Evolutionary conservation across 2,329 filamentous ascomycete species (phyloP), one percentile per base, ranked within the genome.

Genomic region (Sclerotinia subarctica): DNA sequence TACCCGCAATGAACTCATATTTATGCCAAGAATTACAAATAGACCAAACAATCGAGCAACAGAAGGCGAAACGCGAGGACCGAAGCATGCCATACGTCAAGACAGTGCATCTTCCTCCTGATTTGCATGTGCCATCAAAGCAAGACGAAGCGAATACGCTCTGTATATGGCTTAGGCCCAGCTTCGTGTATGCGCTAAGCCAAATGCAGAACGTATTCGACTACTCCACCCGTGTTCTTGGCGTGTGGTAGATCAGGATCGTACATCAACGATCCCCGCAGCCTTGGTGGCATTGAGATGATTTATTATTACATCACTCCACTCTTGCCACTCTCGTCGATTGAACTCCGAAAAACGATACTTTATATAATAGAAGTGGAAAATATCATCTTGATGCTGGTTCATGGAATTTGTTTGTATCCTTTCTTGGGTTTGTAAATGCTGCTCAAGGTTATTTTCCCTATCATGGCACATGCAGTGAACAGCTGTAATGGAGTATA

Each of bases 71-170:
- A 38, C 29, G 46, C 46, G 29, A 38, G 29, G 52, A 54, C 26
- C 26, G 52, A 29, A 54, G 32, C 19, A 53, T 53, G 26, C 17
- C 11, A 13, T 42, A 42, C 38, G 38, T 42, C 38, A 42, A 15
- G 38, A 15, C 11, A 42, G 15, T 42, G 38, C 59, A 35, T 35
- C 5, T 47, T 42, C 19, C 26, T 62, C 19, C n/a, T 15, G 19
- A 35, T 49, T 19, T 35, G 8, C 26, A 24, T 52, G 17, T 15
- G 44, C 26, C 35, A 8, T 32, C 26, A 17, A 29, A 35, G 44
- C 47, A 35, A 49, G 24, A 5, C 29, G 46, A 63, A 52, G 47
- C 59, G 59, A 63, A 63, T 49, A 51, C 58, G 58, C 17, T 62
- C 32, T 51, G 29, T 13, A 38, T 51, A 51, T 24, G 60, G 32